Conservation (phyloP, 176 grass and related monocot species). For the Carex littledalei region DNA sequence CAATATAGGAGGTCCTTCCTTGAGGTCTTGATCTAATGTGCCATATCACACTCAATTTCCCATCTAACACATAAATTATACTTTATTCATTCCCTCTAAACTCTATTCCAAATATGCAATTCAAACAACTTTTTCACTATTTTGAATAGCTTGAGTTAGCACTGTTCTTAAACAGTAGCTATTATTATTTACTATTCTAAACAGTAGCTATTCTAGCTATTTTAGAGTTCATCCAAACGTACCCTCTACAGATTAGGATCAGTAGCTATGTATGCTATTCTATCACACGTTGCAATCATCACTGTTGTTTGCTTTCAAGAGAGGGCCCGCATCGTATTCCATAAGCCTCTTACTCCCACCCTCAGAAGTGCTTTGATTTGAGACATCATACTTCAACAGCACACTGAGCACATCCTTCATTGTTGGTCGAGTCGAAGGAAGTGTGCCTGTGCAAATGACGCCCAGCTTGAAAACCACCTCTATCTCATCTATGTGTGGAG, state of each 20-base stretch:
- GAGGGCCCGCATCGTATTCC: conserved; percentile 39
- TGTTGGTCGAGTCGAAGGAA: conserved; percentile 48
- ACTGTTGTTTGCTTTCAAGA: conserved; percentile 27
- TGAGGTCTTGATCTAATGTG: neutral
- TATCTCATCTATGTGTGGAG: conserved; percentile 36
- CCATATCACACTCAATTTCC: neutral
- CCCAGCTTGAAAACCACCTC: conserved; percentile 61
- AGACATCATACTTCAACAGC: conserved; percentile 44
- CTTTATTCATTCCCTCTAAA: too few relatives aligned
- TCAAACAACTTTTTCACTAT: too few relatives aligned
- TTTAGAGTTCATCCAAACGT: too few relatives aligned
- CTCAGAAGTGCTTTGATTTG: conserved; percentile 1
- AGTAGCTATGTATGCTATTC: neutral
- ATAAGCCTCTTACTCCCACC: neutral
- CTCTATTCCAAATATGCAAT: too few relatives aligned
- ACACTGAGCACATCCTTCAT: conserved; percentile 71
- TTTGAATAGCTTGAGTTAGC: too few relatives aligned
- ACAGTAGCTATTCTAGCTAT: too few relatives aligned
- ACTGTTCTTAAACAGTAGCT: too few relatives aligned
- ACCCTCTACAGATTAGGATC: too few relatives aligned
- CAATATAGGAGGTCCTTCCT: neutral
- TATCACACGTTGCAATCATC: neutral
- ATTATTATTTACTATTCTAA: too few relatives aligned
- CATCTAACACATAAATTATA: too few relatives aligned
- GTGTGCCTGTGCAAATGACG: conserved; percentile 41